Percentiles rank a stretch among this genome's conserved stretches.
phyloP scores from a whole-genome alignment of 305 asterid genomes.

The Solanum hybrid region DNA sequence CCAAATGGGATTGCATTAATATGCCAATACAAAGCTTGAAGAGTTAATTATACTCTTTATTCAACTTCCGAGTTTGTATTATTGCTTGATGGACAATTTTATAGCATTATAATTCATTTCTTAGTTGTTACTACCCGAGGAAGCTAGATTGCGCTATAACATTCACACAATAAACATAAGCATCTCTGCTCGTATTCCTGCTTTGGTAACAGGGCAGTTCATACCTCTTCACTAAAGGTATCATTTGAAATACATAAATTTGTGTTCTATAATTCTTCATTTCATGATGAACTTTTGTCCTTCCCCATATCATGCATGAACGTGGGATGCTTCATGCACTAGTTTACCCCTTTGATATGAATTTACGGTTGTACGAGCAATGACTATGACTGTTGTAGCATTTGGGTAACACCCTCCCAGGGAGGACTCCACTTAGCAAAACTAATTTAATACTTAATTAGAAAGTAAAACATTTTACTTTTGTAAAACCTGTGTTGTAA shows the following conservation, averaged over 20 bases:
- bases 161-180: constrained; percentile 64
- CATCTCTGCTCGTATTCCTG: constrained; percentile 79
- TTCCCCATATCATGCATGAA: not conserved
- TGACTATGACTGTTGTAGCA: not conserved
- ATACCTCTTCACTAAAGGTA: not conserved
- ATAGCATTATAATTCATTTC: not conserved
- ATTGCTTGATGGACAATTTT: not conserved
- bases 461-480: not conserved
- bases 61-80: not conserved
- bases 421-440: not conserved
- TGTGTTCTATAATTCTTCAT: not conserved
- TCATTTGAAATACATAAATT: not conserved
- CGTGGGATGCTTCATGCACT: not conserved
- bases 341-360: not conserved
- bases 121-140: constrained; percentile 86
- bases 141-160: constrained; percentile 67
- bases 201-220: constrained; percentile 74
- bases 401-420: not conserved
- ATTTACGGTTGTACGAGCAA: not conserved
- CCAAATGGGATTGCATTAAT: not conserved
- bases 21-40: not conserved
- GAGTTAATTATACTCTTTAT: not conserved
- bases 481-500: not conserved
- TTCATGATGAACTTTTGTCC: not conserved
- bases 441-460: not conserved